Conservation (phyloP, 345 rosid genomes). For the Heritiera littoralis region DNA sequence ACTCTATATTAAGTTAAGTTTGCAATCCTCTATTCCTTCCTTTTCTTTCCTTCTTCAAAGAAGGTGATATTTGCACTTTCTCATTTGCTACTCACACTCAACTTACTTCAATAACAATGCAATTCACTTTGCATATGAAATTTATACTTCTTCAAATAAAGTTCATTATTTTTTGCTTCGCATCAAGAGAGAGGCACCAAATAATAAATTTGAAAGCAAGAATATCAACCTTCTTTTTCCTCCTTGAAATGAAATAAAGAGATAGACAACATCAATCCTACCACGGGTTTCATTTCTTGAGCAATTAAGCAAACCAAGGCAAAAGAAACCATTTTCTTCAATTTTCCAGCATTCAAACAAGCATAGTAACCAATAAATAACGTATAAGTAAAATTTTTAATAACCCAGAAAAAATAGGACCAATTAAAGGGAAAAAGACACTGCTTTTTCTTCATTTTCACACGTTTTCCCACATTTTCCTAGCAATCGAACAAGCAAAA, state of each 20-base stretch:
- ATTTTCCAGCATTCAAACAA: neutral
- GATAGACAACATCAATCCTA: neutral
- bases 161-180: neutral
- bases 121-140: neutral
- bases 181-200: too few species aligned
- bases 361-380: neutral
- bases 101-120: neutral
- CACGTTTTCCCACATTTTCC: neutral
- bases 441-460: neutral
- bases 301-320: neutral
- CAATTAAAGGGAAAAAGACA: neutral
- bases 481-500: neutral
- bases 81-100: neutral
- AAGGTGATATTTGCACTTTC: neutral
- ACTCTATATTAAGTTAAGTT: neutral
- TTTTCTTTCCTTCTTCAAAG: neutral
- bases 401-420: neutral
- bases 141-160: conserved; percentile 8
- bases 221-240: neutral
- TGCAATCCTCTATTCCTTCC: neutral
- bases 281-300: neutral
- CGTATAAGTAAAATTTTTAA: neutral
- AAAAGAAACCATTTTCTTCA: neutral
- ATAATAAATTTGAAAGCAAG: neutral
- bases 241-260: neutral